Percentiles rank a stretch among this genome's conserved stretches.
phyloP scores from a whole-genome alignment of 305 asterid genomes.

The Solanum hybrid region DNA sequence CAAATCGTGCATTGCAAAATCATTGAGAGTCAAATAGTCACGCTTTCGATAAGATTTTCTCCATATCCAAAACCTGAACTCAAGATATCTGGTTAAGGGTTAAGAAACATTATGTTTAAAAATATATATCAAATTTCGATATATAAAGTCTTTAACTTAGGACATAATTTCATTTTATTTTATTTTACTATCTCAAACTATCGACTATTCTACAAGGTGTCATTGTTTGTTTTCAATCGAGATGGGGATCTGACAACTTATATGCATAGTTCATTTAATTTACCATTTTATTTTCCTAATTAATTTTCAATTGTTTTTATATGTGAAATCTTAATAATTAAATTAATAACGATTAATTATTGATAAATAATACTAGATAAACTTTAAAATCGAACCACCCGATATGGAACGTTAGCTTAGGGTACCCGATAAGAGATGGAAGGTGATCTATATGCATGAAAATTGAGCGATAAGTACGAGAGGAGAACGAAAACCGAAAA shows the following conservation, averaged over 20 bases:
- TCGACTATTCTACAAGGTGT: not conserved
- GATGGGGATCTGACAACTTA: not conserved
- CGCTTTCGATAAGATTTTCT: not conserved
- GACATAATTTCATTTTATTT: not conserved
- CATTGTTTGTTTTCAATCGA: not conserved
- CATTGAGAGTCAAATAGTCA: rapidly evolving
- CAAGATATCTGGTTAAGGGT: not conserved
- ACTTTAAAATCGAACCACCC: not conserved
- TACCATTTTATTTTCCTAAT: not conserved
- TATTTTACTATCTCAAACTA: not conserved
- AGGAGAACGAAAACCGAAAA: not conserved
- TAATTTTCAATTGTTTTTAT: not conserved
- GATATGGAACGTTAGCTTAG: not conserved
- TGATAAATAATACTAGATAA: not conserved
- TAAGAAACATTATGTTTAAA: no score
- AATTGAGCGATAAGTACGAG: not conserved
- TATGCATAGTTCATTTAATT: not conserved
- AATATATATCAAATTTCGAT: no score
- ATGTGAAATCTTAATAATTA: rapidly evolving
- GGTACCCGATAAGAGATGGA: not conserved
- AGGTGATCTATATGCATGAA: not conserved
- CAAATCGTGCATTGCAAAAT: not conserved
- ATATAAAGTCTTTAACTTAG: not conserved
- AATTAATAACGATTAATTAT: not conserved
- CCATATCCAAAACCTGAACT: not conserved